These are phyloP conservation scores for Ramicandelaber brevisporus DNA, from an alignment of 192 early-diverging fungal species.

Conservation along the genomic window DNA sequence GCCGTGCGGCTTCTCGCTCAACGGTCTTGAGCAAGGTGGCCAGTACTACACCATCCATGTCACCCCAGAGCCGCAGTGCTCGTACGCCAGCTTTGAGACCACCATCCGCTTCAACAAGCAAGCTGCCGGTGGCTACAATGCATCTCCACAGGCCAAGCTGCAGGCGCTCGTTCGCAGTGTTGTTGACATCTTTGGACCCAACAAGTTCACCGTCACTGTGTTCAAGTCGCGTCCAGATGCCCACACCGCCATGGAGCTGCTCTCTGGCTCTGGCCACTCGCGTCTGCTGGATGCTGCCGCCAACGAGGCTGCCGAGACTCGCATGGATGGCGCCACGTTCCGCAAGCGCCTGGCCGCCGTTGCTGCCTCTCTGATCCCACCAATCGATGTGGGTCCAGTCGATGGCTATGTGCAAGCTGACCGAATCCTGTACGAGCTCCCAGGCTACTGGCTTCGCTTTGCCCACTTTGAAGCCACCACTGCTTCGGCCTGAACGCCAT, in stretches of 20 bases:
- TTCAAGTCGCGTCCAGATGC: constrained; percentile 25
- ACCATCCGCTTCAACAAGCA: constrained; percentile 46
- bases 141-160: constrained; percentile 22
- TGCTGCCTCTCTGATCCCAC: constrained; percentile 2
- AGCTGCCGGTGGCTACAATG: too few species aligned
- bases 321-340: neutral
- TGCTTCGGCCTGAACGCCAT: too few species aligned
- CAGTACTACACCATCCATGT: constrained; percentile 95
- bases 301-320: neutral
- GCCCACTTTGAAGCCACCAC: constrained; percentile 52
- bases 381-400: constrained; percentile 18
- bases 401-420: constrained; percentile 35
- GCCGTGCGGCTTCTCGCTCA: constrained; percentile 92
- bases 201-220: constrained; percentile 48
- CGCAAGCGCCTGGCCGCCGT: constrained; percentile 3
- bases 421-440: constrained; percentile 55
- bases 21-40: constrained; percentile 46
- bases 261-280: neutral
- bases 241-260: constrained; percentile 1
- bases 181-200: constrained; percentile 57
- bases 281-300: too few species aligned
- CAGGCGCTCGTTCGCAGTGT: constrained; percentile 48
- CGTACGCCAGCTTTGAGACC: constrained; percentile 97
- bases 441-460: constrained; percentile 55
- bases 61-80: constrained; percentile 91